A percentile compares a stretch with the other conserved stretches of the same genome.
Conservation (phyloP, 441 rosid species). For the Gossypium trilobum region DNA sequence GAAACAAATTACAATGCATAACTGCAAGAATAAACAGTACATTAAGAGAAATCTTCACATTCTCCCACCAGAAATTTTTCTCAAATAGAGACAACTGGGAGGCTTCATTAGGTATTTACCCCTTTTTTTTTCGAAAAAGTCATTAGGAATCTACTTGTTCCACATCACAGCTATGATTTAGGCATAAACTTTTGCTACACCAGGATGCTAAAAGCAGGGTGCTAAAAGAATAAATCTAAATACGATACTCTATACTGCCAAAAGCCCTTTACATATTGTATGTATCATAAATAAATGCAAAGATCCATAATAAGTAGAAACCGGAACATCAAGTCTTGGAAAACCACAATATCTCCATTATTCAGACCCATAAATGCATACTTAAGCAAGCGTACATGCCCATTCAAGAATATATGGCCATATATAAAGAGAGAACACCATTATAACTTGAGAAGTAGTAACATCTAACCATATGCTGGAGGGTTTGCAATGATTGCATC, state of each 20-base stretch:
- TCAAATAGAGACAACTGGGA: not conserved
- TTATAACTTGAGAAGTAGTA: constrained; percentile 9
- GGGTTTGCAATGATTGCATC: constrained; percentile 99
- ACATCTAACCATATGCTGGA: constrained; percentile 78
- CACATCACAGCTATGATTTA: not conserved
- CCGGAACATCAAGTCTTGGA: not conserved
- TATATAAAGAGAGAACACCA: not conserved
- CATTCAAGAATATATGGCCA: not conserved
- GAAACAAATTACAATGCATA: not conserved
- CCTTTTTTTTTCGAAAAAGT: not conserved
- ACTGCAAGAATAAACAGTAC: not conserved
- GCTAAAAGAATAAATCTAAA: constrained; percentile 4
- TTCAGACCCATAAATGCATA: not conserved
- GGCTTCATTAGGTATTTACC: not conserved
- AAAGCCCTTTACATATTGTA: not conserved
- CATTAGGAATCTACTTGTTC: not conserved
- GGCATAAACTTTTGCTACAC: not conserved
- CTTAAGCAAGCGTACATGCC: not conserved
- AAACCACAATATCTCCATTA: not conserved
- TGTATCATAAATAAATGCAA: not conserved
- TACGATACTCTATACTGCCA: not conserved
- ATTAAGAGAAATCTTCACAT: constrained; percentile 3
- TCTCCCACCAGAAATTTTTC: not conserved
- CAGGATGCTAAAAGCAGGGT: not conserved
- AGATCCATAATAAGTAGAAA: not conserved